Evolutionary conservation across 192 early-diverging fungal species (phyloP), one percentile per base, ranked within the genome.

Genomic region (Hyaloraphidium curvatum): DNA sequence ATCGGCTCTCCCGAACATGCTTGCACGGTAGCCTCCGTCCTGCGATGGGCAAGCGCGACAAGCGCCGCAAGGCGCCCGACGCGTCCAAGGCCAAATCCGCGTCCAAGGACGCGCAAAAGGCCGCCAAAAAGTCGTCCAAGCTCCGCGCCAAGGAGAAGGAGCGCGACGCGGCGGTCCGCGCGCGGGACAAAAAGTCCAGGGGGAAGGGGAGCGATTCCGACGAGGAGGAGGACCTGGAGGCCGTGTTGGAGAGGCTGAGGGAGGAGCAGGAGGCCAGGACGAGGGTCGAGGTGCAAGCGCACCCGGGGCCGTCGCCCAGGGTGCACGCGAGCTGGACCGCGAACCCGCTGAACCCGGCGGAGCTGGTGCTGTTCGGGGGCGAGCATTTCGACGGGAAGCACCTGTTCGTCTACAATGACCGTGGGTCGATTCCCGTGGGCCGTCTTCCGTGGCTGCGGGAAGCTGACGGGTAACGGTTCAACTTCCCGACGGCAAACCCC

Each of bases 381-480:
- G 82, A 85, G 60, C 75, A 70, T 50, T 81, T 66, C 53, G 70
- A 81, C 56, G 82, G 82, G 3, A 65, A 68, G 56, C 70, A 67
- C 39, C 50, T 69, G 17, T 35, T 65, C 1, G 64, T 82, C 50
- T 83, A 71, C 55, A 80, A 80, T 55, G 83, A 85, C 51, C 62
- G n/a, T n/a, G n/a, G n/a, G n/a, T n/a, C n/a, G n/a, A n/a, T n/a
- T n/a, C n/a, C n/a, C n/a, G n/a, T n/a, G n/a, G n/a, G n/a, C n/a
- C n/a, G n/a, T n/a, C n/a, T n/a, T n/a, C n/a, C n/a, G n/a, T n/a
- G n/a, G n/a, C n/a, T n/a, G n/a, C n/a, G n/a, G n/a, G n/a, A n/a
- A n/a, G n/a, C n/a, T n/a, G n/a, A n/a, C n/a, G n/a, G n/a, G n/a
- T n/a, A n/a, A n/a, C n/a, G n/a, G n/a, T n/a, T n/a, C n/a, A n/a